These are phyloP conservation scores for Fusarium dimerum DNA, from an alignment of 2,329 filamentous ascomycete species.

Conservation along the genomic window DNA sequence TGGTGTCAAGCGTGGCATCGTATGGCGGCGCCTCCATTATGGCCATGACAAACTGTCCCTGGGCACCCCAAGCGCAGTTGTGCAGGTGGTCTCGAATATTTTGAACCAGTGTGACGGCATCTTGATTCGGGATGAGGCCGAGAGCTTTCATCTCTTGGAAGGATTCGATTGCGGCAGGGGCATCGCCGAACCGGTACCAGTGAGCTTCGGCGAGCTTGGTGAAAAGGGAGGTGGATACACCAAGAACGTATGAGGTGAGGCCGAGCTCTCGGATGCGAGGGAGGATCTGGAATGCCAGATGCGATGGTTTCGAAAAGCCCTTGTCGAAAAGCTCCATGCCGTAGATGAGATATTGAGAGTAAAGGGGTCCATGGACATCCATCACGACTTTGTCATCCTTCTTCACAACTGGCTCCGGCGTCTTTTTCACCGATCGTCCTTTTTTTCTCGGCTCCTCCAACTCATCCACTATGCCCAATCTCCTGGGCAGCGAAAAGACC, in stretches of 20 bases:
- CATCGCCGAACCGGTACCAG: constrained; percentile 63
- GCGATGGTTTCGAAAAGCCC: constrained; percentile 59
- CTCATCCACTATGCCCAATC: constrained; percentile 50
- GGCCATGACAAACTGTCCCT: constrained; percentile 41
- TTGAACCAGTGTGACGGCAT: constrained; percentile 28
- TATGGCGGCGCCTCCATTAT: constrained; percentile 40
- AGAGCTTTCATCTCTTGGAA: constrained; percentile 67
- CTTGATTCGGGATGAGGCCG: constrained; percentile 58
- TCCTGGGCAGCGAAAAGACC: constrained; percentile 62
- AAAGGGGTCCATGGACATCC: constrained; percentile 63
- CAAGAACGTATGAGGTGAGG: constrained; percentile 69
- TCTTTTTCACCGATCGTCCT: constrained; percentile 14
- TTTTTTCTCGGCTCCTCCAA: neutral
- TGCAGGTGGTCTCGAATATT: constrained; percentile 37
- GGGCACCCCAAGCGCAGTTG: constrained; percentile 37
- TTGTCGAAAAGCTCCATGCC: constrained; percentile 59
- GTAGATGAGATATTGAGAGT: constrained; percentile 60
- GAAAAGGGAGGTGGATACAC: constrained; percentile 70
- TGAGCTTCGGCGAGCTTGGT: constrained; percentile 63
- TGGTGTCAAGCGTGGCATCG: constrained; percentile 27
- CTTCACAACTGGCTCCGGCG: constrained; percentile 4
- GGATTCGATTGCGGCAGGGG: constrained; percentile 53
- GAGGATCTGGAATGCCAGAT: constrained; percentile 60
- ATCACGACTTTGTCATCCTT: constrained; percentile 43
- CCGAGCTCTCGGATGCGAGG: constrained; percentile 69